Conservation (phyloP, 805 yeast species). For the Candida coquimbonensis region DNA sequence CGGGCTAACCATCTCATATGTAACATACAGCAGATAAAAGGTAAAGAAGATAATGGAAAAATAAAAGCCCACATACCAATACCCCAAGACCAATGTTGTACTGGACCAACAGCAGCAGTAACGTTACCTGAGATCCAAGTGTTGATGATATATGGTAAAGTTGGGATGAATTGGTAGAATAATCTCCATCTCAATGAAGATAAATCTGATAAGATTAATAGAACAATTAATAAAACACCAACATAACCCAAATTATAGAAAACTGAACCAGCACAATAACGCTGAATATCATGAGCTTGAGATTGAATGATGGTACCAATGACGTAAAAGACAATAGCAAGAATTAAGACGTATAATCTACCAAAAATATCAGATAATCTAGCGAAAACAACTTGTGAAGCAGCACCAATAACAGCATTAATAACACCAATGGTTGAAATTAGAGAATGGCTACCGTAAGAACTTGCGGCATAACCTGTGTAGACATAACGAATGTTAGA, state of each 20-base stretch:
- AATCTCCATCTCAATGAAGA: constrained; percentile 69
- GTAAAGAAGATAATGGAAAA: constrained; percentile 59
- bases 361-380: constrained; percentile 64
- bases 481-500: constrained; percentile 40
- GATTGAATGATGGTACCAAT: constrained; percentile 61
- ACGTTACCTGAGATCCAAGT: constrained; percentile 72
- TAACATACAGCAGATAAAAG: constrained; percentile 43
- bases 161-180: constrained; percentile 55
- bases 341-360: constrained; percentile 43
- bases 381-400: constrained; percentile 58
- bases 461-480: constrained; percentile 49
- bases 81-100: constrained; percentile 58
- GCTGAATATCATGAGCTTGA: constrained; percentile 48
- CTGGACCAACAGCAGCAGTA: constrained; percentile 29
- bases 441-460: constrained; percentile 48
- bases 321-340: constrained; percentile 47
- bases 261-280: constrained; percentile 61
- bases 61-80: constrained; percentile 78
- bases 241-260: constrained; percentile 50
- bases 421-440: constrained; percentile 54
- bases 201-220: constrained; percentile 57
- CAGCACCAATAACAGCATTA: constrained; percentile 56
- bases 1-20: constrained; percentile 53
- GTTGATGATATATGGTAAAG: constrained; percentile 67
- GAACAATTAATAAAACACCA: constrained; percentile 51